Conservation (phyloP, 2,329 filamentous ascomycete species). For the Pseudogymnoascus sp. region DNA sequence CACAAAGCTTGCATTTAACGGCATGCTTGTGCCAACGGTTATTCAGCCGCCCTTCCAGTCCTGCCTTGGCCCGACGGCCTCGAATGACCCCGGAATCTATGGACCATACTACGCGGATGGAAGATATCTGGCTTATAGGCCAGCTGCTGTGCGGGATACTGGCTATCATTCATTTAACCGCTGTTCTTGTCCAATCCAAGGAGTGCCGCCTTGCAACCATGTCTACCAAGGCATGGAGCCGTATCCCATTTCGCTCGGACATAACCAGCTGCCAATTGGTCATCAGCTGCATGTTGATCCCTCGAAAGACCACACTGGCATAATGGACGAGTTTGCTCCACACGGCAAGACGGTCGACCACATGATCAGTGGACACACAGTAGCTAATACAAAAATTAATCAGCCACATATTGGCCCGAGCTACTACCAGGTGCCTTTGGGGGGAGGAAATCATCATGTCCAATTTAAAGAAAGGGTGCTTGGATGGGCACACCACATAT, state of each 20-base stretch:
- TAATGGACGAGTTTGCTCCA: not conserved
- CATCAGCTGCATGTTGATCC: not conserved
- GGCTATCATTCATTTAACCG: conserved; percentile 28
- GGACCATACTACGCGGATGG: conserved; percentile 58
- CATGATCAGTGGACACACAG: not conserved
- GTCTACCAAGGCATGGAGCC: conserved; percentile 1
- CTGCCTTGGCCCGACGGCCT: conserved; percentile 48
- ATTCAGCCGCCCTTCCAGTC: conserved; percentile 52
- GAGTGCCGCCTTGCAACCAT: conserved; percentile 2
- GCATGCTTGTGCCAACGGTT: conserved; percentile 47
- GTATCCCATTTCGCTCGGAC: conserved; percentile 2
- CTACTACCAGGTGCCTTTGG: conserved; percentile 3
- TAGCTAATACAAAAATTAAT: not conserved
- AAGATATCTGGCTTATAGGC: conserved; percentile 45
- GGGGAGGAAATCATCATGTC: conserved; percentile 20
- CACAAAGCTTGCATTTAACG: conserved; percentile 28
- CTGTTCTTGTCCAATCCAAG: not conserved
- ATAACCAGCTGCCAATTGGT: not conserved
- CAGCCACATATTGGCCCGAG: not conserved
- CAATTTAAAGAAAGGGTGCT: conserved; percentile 62
- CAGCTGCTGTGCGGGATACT: conserved; percentile 47
- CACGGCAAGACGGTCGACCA: not conserved
- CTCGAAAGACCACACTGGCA: not conserved
- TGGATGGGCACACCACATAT: conserved; percentile 62
- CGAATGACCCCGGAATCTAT: conserved; percentile 48